Conservation (phyloP, 116 monocot species). For the Posidonia oceanica region DNA sequence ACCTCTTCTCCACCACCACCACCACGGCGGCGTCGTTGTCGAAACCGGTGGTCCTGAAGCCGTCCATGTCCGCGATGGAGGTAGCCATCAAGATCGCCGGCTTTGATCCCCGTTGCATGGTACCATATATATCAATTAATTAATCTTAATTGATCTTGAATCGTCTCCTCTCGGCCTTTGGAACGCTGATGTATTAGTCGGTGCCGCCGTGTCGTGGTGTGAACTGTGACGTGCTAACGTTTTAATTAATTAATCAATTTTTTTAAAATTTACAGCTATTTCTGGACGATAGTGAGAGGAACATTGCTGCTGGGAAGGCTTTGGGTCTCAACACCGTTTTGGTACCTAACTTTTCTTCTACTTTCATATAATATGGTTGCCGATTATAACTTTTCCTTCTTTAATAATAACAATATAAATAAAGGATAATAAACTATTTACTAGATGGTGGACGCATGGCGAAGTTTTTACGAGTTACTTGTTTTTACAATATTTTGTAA, state of each 20-base stretch:
- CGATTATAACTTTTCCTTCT: background rate
- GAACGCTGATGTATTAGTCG: too few species aligned
- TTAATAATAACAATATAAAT: background rate
- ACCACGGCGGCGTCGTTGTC: background rate
- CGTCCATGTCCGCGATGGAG: slow-evolving; percentile 36
- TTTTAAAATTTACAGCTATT: slow-evolving; percentile 41
- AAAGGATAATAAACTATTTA: background rate
- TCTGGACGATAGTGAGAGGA: slow-evolving; percentile 87
- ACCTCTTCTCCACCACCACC: slow-evolving; percentile 22
- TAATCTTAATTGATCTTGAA: too few species aligned
- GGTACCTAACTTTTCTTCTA: slow-evolving; percentile 24
- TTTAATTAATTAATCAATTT: too few species aligned
- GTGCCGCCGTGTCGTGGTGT: too few species aligned
- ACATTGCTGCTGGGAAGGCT: slow-evolving; percentile 70
- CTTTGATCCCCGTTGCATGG: slow-evolving; percentile 36
- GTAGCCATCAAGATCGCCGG: slow-evolving; percentile 37
- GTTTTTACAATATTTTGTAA: too few species aligned
- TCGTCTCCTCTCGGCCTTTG: too few species aligned
- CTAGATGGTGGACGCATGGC: too few species aligned
- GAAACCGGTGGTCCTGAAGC: slow-evolving; percentile 50
- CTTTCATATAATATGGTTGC: too few species aligned
- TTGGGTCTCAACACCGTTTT: slow-evolving; percentile 57
- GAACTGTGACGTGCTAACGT: background rate
- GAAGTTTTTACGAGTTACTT: too few species aligned
- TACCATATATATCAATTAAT: slow-evolving; percentile 8